Base-by-base conservation (phyloP, 192 early-diverging fungal genomes). In the Anaeromyces robustus region DNA sequence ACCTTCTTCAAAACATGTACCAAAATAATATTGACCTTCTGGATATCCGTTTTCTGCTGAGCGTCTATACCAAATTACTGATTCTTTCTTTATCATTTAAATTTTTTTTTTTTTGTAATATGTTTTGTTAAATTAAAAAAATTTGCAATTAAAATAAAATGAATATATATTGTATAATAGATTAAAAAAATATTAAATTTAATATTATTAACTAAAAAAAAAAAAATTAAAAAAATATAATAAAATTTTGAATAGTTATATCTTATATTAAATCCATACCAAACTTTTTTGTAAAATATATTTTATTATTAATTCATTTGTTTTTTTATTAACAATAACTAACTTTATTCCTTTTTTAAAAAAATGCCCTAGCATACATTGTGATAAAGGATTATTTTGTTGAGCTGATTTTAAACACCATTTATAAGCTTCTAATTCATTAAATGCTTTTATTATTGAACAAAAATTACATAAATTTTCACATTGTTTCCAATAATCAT, bases 1-100 rank as follows among this genome's bases (percentile, higher is more conserved):
- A 29, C 94, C 95, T 79, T 92, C 93, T 81, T 93, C 92, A 83
- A 91, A 95, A 83, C 94, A 95, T 31, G 90, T 88, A 0, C 92
- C 95, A 18, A 95, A 84, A n/a, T 87, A 89, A 80, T 93, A 91
- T 52, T 52, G 43, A 52, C 43, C 43, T 52, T 52, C 43, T 52
- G 43, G 18, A 7, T 22, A 52, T 52, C 43, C 43, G 22, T 52
- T 52, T 22, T 52, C 43, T 22, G 43, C 43, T 52, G 43, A 52
- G 22, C 43, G 43, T 52, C 43, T 52, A 52, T 52, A 52, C 16
- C 19, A 22, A 3, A 19, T 52, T 16, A 52, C 19, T 16, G 43
- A 52, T 52, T 52, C 43, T 22, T 52, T 52, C 43, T 52, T 52
- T 52, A 41, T 34, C 12, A 34, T 34, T 7, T 34, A 34, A 34